Evolutionary conservation across 208 protist genomes (phyloP).

Genomic region (Wallacemonas sp.): DNA sequence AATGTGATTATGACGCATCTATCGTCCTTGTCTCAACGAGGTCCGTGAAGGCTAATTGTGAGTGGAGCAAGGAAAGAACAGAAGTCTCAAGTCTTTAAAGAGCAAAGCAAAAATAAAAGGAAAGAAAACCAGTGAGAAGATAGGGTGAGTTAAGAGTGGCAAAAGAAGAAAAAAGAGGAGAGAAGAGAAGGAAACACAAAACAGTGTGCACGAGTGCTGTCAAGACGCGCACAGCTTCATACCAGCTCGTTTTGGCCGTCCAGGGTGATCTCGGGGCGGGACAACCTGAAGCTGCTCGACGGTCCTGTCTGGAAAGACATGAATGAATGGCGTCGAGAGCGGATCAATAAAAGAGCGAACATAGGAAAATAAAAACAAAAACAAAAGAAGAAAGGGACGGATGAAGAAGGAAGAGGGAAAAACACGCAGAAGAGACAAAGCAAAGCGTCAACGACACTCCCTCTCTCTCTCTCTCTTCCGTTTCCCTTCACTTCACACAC

Average conservation of each 20-base stretch:
- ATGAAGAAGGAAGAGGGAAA: neutral
- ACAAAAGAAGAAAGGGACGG: slow-evolving; percentile 1
- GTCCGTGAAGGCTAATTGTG: neutral
- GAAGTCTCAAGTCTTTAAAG: neutral
- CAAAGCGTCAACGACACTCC: too few relatives aligned
- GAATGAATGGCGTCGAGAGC: too few relatives aligned
- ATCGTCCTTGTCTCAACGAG: slow-evolving; percentile 9
- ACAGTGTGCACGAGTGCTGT: too few relatives aligned
- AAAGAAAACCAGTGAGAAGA: neutral
- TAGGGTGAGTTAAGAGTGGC: neutral
- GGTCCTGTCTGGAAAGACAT: too few relatives aligned
- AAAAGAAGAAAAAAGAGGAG: neutral
- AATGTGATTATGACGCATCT: neutral
- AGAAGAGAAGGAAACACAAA: too few relatives aligned
- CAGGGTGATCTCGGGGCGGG: too few relatives aligned
- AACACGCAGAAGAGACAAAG: neutral
- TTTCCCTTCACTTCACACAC: neutral
- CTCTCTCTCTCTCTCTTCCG: neutral
- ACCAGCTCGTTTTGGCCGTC: too few relatives aligned
- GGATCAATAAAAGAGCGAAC: too few relatives aligned
- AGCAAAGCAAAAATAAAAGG: slow-evolving; percentile 2
- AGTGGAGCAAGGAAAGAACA: neutral
- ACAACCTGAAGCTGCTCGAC: too few relatives aligned
- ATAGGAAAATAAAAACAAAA: slow-evolving; percentile 7
- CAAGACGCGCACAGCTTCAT: too few relatives aligned